A percentile compares a stretch with the other conserved stretches of the same genome.
Evolutionary conservation across 106 monocot species (phyloP).

Genomic region (Narthecium ossifragum): DNA sequence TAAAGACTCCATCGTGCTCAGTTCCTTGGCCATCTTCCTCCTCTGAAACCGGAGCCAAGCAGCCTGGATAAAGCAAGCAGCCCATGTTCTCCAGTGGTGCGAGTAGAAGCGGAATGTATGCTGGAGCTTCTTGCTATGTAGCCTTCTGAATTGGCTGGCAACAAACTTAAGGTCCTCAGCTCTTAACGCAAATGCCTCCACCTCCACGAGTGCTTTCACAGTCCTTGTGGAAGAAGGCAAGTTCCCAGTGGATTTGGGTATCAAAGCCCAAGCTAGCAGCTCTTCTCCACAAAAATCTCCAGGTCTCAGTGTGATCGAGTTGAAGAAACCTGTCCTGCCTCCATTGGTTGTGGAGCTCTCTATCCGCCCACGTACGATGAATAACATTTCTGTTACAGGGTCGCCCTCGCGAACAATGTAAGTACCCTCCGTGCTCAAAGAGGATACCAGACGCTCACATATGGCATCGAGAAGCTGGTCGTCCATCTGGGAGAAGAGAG

Average conservation of each 20-base stretch:
- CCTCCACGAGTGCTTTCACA: conserved; percentile 58
- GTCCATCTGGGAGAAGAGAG: conserved; percentile 89
- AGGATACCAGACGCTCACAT: conserved; percentile 82
- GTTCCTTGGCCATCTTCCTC: conserved; percentile 43
- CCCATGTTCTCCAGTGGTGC: conserved; percentile 86
- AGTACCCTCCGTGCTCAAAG: conserved; percentile 60
- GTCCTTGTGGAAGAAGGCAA: conserved; percentile 71
- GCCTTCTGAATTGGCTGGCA: conserved; percentile 69
- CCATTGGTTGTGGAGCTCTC: conserved; percentile 95
- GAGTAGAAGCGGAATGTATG: conserved; percentile 85
- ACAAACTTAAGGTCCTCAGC: conserved; percentile 94
- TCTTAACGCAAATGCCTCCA: conserved; percentile 68
- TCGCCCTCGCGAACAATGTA: conserved; percentile 87
- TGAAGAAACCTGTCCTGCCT: conserved; percentile 84
- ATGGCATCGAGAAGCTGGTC: conserved; percentile 79
- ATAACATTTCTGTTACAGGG: conserved; percentile 85
- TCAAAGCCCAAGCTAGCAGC: conserved; percentile 71
- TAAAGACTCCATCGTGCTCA: conserved; percentile 52
- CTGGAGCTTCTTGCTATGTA: conserved; percentile 87
- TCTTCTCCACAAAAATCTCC: conserved; percentile 94
- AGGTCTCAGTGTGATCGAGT: conserved; percentile 59
- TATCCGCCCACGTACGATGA: conserved; percentile 69
- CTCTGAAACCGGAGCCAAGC: conserved; percentile 77
- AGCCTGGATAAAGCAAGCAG: conserved; percentile 70
- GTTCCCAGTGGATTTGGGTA: conserved; percentile 56